Evolutionary conservation across 2,329 filamentous ascomycete genomes (phyloP).

Genomic region (Colletotrichum sp.): DNA sequence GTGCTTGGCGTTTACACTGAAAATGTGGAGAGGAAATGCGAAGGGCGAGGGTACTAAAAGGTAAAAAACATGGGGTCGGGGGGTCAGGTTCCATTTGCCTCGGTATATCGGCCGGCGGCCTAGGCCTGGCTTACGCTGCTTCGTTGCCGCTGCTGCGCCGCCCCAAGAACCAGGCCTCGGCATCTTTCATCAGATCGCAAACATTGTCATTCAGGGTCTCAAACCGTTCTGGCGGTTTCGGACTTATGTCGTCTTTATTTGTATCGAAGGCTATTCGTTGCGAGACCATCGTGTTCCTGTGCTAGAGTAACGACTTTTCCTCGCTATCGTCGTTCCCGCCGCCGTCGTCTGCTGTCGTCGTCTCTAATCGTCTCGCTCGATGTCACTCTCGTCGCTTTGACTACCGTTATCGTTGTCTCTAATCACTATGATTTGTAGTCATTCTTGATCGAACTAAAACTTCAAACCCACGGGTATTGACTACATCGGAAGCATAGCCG

Average conservation of each 20-base stretch:
- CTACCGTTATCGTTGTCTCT: not conserved
- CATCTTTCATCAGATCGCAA: not conserved
- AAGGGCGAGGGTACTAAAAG: conserved; percentile 4
- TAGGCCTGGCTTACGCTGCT: not conserved
- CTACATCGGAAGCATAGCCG: not conserved
- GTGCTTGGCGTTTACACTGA: conserved; percentile 4
- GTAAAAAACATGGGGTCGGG: conserved; percentile 2
- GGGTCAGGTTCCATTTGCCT: not conserved
- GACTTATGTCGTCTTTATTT: not conserved
- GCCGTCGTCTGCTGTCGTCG: not conserved
- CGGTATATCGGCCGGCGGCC: not conserved
- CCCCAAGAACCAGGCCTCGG: not conserved
- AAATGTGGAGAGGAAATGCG: not conserved
- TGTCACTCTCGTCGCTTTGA: not conserved
- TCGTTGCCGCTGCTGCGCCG: not conserved
- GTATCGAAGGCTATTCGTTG: not conserved
- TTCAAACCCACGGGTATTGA: not conserved
- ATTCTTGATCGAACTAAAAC: not conserved
- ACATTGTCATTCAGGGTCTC: not conserved
- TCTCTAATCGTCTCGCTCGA: not conserved
- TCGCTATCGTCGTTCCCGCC: not conserved
- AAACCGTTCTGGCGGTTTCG: not conserved
- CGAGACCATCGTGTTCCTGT: not conserved
- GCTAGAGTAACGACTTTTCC: not conserved
- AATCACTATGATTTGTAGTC: not conserved